Base-by-base conservation (phyloP, 176 grass and related monocot species). In the Avena eriantha region DNA sequence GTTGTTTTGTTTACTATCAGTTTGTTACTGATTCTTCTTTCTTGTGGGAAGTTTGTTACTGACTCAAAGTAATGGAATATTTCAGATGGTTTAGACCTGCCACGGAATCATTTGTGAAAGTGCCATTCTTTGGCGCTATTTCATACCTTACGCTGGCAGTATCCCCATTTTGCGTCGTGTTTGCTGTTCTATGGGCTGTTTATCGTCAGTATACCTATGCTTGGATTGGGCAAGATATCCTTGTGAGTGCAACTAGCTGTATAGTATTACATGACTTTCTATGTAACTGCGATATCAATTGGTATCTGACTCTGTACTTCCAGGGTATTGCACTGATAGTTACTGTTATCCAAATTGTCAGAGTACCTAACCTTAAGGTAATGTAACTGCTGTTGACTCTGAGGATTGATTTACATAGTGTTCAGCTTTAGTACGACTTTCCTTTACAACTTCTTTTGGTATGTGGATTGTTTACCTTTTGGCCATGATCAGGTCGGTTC, bases 141-240 rank as follows among this genome's bases (percentile, higher is more conserved):
- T 98, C 96, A 51, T 89, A 98, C 87, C 90, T 98, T 49, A 94
- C 96, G 29, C 67, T 98, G 59, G 90, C 84, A 11, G 80, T 98
- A 35, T 98, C 86, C 54, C 96, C 96, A 60, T 91, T 95, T 66
- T 98, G 96, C 29, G 72, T 96, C 50, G 76, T 85, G 22, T 95
- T 95, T 88, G 93, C 92, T 88, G 92, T 94, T 79, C 46, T 98
- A 10, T 98, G 96, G 96, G 93, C 93, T 79, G 86, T 98, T 85
- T 92, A 92, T 78, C 93, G 91, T 0, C 84, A 85, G 56, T 17
- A 54, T 24, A 35, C 91, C 33, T 94, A 82, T 72, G 90, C 92
- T 53, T 98, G 96, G 96, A 98, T 98, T 47, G 93, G 92, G 24
- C 96, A 98, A 95, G 96, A 98, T 88, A 95, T 95, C 84, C 90